Evolutionary conservation across 2,329 filamentous ascomycete genomes (phyloP), one percentile per base, ranked within the genome.

Genomic region (Arthroderma uncinatum): DNA sequence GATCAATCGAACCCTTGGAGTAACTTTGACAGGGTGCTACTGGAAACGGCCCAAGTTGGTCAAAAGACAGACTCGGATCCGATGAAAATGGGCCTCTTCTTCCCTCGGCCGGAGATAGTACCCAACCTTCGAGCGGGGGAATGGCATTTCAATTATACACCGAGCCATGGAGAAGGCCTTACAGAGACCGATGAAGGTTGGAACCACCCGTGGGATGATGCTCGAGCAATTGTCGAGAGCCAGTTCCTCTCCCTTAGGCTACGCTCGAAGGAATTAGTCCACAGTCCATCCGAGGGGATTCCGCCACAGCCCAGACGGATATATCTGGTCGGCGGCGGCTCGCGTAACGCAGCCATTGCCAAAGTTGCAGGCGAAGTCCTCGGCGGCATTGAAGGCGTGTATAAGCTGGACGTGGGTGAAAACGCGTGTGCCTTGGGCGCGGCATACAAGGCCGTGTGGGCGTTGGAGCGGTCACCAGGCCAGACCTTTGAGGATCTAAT

Each of bases 401-500:
- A 89, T 74, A 87, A 86, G 72, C 82, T 98, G 12, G 91, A 97
- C 68, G 89, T 97, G 4, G 92, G 93, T 25, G 90, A 91, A 25
- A 96, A 95, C 73, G 92, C 93, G 2, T 98, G 93, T 73, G 93
- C 92, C 9, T 74, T 97, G 12, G 93, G 93, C 12, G 89, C 89
- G 5, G 92, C 92, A 25, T 96, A 97, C 74, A 97, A 97, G 75
- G 92, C 93, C 12, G 84, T 95, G 0, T 98, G 93, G 93, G 90
- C 87, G 0, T 77, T 89, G 57, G 89, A 93, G 76, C 76, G 87
- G 52, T 71, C 72, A 23, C 70, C 64, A 0, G 78, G 76, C 16
- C 84, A 95, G 79, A 88, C 80, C 2, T 97, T 97, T 73, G 93
- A 97, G 68, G 85, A 92, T 60, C 77, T 95, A 62, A 85, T 98